These are phyloP conservation scores for Przewalskia tangutica DNA, from an alignment of 257 asterid species.

Conservation along the genomic window DNA sequence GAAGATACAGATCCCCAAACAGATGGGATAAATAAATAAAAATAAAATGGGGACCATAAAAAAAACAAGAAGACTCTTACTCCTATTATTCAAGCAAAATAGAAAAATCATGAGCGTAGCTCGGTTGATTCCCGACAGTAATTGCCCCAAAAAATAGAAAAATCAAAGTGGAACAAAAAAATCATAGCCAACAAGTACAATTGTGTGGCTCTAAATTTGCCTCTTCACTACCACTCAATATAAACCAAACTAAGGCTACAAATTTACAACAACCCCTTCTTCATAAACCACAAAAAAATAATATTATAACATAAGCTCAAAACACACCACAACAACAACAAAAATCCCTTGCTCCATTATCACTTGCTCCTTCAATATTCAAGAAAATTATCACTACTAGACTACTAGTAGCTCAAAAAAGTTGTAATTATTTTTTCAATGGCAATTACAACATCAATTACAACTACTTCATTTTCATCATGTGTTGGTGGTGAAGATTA, in stretches of 20 bases:
- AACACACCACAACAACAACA: neutral
- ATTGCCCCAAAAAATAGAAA: constrained; percentile 8
- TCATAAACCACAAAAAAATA: neutral
- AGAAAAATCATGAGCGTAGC: constrained; percentile 1
- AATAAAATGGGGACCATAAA: constrained; percentile 1
- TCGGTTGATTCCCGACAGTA: too few relatives aligned
- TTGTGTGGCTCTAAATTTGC: constrained; percentile 34
- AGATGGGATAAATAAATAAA: neutral
- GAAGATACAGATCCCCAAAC: constrained; percentile 20
- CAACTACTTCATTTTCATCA: constrained; percentile 32
- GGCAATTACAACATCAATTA: constrained; percentile 48
- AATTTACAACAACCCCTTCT: neutral
- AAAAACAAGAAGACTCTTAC: neutral
- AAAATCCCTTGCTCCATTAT: neutral
- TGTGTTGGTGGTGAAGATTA: constrained; percentile 46
- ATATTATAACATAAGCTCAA: constrained; percentile 5
- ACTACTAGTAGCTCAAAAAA: neutral
- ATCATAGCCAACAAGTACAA: constrained; percentile 18
- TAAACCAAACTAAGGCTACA: constrained; percentile 20
- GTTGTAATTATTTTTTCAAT: neutral
- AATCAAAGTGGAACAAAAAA: neutral
- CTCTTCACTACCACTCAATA: constrained; percentile 15
- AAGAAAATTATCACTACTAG: neutral
- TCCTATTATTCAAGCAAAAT: constrained; percentile 2
- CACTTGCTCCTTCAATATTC: neutral